Conservation (phyloP, 192 early-diverging fungal species). For the Umbelopsis sp. region DNA sequence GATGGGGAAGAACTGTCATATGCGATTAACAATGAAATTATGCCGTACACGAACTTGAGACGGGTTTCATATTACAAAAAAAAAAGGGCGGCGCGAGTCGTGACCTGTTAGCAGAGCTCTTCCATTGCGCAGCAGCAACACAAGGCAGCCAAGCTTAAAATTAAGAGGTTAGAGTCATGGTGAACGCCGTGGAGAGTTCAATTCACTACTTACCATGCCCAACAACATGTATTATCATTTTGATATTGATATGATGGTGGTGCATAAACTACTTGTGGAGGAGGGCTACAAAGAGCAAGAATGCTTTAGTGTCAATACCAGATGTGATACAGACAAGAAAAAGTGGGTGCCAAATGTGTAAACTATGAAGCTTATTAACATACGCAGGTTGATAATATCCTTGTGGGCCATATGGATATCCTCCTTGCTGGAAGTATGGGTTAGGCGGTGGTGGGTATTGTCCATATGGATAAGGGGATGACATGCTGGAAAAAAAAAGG, state of each 20-base stretch:
- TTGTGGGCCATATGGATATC: slow-evolving; percentile 10
- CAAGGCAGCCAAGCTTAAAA: slow-evolving; percentile 4
- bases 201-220: slow-evolving; percentile 23
- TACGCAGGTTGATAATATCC: slow-evolving; percentile 32
- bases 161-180: neutral
- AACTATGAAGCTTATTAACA: neutral
- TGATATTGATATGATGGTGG: slow-evolving; percentile 20
- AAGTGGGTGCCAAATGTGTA: neutral
- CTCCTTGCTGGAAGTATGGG: neutral
- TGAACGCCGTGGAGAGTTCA: neutral
- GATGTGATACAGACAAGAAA: too few species aligned
- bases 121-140: slow-evolving; percentile 8
- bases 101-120: neutral
- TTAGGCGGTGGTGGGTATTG: slow-evolving; percentile 15
- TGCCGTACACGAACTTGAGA: neutral
- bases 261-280: slow-evolving; percentile 27
- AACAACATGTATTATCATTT: slow-evolving; percentile 27
- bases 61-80: neutral
- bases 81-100: neutral
- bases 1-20: too few species aligned
- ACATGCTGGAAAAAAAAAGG: neutral
- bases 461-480: slow-evolving; percentile 3
- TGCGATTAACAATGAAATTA: neutral
- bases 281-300: slow-evolving; percentile 12
- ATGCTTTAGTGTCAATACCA: too few species aligned